Percentiles rank a stretch among this genome's conserved stretches.
Evolutionary conservation across 2,329 filamentous ascomycete genomes (phyloP).

Genomic region (Cladobotryum protrusum): DNA sequence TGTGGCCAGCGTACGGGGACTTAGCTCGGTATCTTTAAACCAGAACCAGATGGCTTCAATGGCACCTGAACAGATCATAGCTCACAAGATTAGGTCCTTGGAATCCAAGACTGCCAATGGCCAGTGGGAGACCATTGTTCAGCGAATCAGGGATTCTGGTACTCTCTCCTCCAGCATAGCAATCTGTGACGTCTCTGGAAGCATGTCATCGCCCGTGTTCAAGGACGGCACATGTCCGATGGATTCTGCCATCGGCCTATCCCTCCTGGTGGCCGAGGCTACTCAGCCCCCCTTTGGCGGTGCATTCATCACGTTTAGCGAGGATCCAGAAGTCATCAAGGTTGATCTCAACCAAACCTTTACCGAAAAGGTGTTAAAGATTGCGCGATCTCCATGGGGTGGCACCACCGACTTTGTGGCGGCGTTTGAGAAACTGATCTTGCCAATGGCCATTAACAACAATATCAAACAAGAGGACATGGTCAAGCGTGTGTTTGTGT

Average conservation of each 20-base stretch:
- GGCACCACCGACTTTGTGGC: conserved; percentile 46
- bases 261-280: conserved; percentile 49
- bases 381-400: conserved; percentile 31
- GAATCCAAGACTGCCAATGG: conserved; percentile 35
- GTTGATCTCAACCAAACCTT: conserved; percentile 35
- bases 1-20: conserved; percentile 22
- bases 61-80: conserved; percentile 16
- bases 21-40: too few relatives aligned
- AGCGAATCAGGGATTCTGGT: conserved; percentile 50
- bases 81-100: conserved; percentile 26
- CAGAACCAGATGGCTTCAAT: not conserved
- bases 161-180: conserved; percentile 47
- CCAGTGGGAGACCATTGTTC: conserved; percentile 53
- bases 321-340: conserved; percentile 32
- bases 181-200: conserved; percentile 52
- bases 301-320: conserved; percentile 49
- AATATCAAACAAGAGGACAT: conserved; percentile 49
- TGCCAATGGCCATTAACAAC: conserved; percentile 46
- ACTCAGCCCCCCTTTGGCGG: conserved; percentile 47
- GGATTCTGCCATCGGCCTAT: conserved; percentile 49
- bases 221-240: conserved; percentile 43
- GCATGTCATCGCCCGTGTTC: conserved; percentile 38
- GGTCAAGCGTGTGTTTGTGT: conserved; percentile 56
- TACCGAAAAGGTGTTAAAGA: conserved; percentile 31
- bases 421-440: conserved; percentile 48